Conservation (phyloP, 176 grass and related monocot species). For the Avena eriantha region DNA sequence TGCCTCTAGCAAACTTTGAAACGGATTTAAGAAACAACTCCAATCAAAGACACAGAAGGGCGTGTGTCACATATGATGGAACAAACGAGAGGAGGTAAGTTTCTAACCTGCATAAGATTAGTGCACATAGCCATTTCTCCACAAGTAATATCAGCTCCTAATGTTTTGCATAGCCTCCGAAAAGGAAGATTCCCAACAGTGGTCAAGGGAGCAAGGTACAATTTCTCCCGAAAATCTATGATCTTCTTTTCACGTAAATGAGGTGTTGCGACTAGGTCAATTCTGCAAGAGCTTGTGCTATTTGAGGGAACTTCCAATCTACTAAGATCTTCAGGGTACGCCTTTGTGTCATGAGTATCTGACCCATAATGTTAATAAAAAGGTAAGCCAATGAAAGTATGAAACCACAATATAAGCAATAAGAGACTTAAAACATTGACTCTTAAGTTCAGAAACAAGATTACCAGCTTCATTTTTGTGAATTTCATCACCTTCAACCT, state of each 20-base stretch:
- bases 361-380: slow-evolving; percentile 40
- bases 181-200: slow-evolving; percentile 98
- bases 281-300: slow-evolving; percentile 51
- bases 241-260: slow-evolving; percentile 86
- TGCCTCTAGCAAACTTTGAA: slow-evolving; percentile 25
- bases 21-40: background rate
- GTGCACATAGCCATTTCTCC: slow-evolving; percentile 99
- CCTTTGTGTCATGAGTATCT: slow-evolving; percentile 47
- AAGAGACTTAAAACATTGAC: slow-evolving; percentile 24
- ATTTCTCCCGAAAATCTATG: slow-evolving; percentile 87
- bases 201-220: slow-evolving; percentile 89
- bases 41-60: slow-evolving; percentile 11
- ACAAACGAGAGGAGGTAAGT: background rate
- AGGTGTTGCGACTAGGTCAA: slow-evolving; percentile 54
- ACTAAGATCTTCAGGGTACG: slow-evolving; percentile 49
- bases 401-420: slow-evolving; percentile 10
- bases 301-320: slow-evolving; percentile 52
- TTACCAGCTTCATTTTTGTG: slow-evolving; percentile 44
- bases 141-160: slow-evolving; percentile 95
- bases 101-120: slow-evolving; percentile 91
- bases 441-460: slow-evolving; percentile 40
- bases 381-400: slow-evolving; percentile 18
- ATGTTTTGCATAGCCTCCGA: slow-evolving; percentile 82
- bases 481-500: slow-evolving; percentile 65
- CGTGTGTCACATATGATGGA: slow-evolving; percentile 13